Evolutionary conservation across 2,329 filamentous ascomycete genomes (phyloP).

Genomic region (Trichocomaceae sp.): DNA sequence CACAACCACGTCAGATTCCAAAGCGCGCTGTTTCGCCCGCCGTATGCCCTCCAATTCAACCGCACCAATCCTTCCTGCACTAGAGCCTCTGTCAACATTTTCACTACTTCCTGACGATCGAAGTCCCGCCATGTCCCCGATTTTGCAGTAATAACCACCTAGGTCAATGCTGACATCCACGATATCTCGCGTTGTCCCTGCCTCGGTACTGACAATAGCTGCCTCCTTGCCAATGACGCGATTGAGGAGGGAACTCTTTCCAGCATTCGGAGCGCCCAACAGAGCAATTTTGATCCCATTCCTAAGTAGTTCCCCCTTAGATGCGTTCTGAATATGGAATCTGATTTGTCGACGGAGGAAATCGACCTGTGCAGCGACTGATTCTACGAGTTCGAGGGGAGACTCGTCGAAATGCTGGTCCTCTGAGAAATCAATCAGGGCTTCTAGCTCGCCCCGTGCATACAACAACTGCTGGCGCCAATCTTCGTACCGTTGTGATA

Average conservation of each 20-base stretch:
- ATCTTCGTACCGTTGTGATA: conserved; percentile 69
- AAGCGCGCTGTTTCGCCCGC: conserved; percentile 71
- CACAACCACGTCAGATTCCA: conserved; percentile 78
- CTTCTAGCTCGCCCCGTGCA: conserved; percentile 86
- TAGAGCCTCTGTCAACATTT: conserved; percentile 12
- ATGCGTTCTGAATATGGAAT: conserved; percentile 67
- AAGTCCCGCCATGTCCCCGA: conserved; percentile 91
- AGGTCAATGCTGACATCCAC: conserved; percentile 88
- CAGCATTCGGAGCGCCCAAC: conserved; percentile 85
- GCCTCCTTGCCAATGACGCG: conserved; percentile 83
- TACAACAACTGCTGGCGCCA: conserved; percentile 74
- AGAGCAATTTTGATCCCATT: conserved; percentile 81
- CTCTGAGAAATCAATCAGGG: conserved; percentile 93
- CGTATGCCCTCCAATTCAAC: conserved; percentile 88
- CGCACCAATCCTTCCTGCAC: conserved; percentile 50
- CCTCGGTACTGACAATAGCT: conserved; percentile 88
- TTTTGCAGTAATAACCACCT: conserved; percentile 81
- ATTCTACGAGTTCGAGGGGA: conserved; percentile 61
- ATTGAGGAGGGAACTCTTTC: conserved; percentile 92
- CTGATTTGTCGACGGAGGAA: conserved; percentile 57
- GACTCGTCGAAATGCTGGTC: conserved; percentile 96
- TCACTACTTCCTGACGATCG: conserved; percentile 40
- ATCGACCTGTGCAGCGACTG: conserved; percentile 60
- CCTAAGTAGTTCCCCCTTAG: conserved; percentile 74
- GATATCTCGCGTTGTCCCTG: conserved; percentile 88